phyloP scores from a whole-genome alignment of 768 basidiomycete species.

The Termitomyces sp. region DNA sequence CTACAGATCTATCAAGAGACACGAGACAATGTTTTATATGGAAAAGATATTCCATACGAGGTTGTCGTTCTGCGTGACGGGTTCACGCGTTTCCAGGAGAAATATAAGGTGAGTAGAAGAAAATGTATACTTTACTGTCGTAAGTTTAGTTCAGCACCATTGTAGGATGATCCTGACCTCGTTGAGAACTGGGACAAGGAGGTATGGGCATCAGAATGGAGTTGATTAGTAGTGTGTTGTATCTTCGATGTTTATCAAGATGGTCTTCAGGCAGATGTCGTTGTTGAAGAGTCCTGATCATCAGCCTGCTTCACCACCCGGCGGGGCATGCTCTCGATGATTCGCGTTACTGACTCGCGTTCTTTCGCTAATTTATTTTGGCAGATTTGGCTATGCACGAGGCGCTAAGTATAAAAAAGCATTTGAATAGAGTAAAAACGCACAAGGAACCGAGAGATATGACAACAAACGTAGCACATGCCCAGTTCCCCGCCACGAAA shows the following conservation, averaged over 20 bases:
- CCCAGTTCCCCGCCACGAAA: conserved; percentile 73
- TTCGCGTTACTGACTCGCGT: conserved; percentile 44
- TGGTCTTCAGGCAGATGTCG: conserved; percentile 3
- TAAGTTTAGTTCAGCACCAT: not conserved
- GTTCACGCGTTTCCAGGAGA: conserved; percentile 63
- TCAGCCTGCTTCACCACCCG: conserved; percentile 39
- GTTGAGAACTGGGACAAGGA: conserved; percentile 75
- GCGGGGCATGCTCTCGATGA: conserved; percentile 58
- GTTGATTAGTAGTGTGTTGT: conserved; percentile 6
- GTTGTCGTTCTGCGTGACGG: conserved; percentile 67
- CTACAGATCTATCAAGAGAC: conserved; percentile 63
- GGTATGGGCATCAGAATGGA: conserved; percentile 49
- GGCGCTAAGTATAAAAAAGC: not conserved
- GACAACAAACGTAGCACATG: conserved; percentile 60
- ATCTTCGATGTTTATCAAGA: not conserved
- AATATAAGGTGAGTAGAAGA: conserved; percentile 49
- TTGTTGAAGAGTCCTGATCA: conserved; percentile 8
- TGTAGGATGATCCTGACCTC: conserved; percentile 55
- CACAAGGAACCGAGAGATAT: conserved; percentile 19
- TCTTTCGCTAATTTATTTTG: conserved; percentile 50
- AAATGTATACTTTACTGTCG: not conserved
- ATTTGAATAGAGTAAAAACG: conserved; percentile 17
- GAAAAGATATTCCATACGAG: conserved; percentile 39
- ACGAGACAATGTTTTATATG: conserved; percentile 40
- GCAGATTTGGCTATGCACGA: conserved; percentile 51